Percentiles rank a stretch among this genome's conserved stretches.
Conservation (phyloP, 352 stramenopile species). For the Globisporangium spiculum region DNA sequence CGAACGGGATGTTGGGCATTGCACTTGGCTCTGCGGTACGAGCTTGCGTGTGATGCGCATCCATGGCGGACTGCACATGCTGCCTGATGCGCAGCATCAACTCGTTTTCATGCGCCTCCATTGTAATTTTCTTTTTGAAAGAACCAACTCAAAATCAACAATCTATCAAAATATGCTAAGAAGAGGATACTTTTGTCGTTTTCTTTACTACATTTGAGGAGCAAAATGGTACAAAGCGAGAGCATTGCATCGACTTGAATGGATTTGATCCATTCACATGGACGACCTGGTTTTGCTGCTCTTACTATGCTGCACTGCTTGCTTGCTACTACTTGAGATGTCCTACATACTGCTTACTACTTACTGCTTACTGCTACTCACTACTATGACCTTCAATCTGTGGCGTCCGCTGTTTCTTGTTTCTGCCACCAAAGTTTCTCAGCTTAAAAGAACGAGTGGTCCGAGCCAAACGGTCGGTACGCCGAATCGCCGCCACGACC, state of each 20-base stretch:
- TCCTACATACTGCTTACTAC: neutral
- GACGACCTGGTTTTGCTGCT: neutral
- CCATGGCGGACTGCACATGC: conserved; percentile 10
- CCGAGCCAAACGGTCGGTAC: conserved; percentile 55
- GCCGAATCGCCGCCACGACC: conserved; percentile 31
- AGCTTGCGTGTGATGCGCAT: neutral
- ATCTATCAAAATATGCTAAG: neutral
- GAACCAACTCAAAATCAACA: neutral
- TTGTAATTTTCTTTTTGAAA: neutral
- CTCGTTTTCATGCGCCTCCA: neutral
- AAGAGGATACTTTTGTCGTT: neutral
- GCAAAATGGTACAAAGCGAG: neutral
- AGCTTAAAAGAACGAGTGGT: conserved; percentile 58
- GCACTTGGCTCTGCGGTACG: neutral
- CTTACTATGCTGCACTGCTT: neutral
- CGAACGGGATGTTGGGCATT: conserved; percentile 23
- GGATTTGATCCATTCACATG: neutral
- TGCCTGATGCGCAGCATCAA: conserved; percentile 6
- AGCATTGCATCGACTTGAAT: neutral
- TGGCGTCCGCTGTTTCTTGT: neutral
- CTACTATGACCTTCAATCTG: neutral
- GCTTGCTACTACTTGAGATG: neutral
- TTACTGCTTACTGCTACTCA: conserved; percentile 1
- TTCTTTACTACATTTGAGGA: neutral
- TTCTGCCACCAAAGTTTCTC: neutral